A percentile compares a stretch with the other conserved stretches of the same genome.
Evolutionary conservation across 805 yeast species (phyloP).

Genomic region (Hanseniaspora vineae): DNA sequence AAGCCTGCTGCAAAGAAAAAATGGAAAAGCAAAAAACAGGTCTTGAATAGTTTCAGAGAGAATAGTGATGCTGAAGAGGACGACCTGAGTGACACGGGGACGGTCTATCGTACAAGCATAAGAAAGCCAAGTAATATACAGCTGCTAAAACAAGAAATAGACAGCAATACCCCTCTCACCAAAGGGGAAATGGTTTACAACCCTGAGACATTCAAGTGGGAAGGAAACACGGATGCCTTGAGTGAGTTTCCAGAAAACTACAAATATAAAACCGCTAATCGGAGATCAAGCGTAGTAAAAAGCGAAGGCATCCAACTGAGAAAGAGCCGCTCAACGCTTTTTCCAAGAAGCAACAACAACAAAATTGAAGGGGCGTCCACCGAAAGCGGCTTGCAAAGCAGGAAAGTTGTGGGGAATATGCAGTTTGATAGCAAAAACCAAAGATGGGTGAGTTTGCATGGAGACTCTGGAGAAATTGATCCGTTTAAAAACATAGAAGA

Average conservation of each 20-base stretch:
- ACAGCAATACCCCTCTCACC: slow-evolving; percentile 21
- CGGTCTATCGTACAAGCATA: background rate
- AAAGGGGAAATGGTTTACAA: slow-evolving; percentile 20
- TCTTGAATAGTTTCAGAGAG: slow-evolving; percentile 10
- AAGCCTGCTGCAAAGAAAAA: background rate
- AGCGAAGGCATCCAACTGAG: background rate
- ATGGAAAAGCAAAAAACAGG: background rate
- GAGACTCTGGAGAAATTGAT: slow-evolving; percentile 15
- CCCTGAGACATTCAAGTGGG: slow-evolving; percentile 21
- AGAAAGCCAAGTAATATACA: slow-evolving; percentile 8
- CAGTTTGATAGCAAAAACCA: slow-evolving; percentile 22
- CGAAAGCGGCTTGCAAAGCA: background rate
- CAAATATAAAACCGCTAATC: background rate
- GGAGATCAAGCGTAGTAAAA: background rate
- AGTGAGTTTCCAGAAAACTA: slow-evolving; percentile 13
- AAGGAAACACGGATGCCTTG: slow-evolving; percentile 18
- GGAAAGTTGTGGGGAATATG: slow-evolving; percentile 21
- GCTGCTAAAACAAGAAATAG: slow-evolving; percentile 23
- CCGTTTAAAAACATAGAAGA: slow-evolving; percentile 20
- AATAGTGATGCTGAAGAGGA: slow-evolving; percentile 8
- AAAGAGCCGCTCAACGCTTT: background rate
- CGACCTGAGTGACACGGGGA: slow-evolving; percentile 8
- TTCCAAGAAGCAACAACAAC: background rate
- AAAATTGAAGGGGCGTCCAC: background rate
- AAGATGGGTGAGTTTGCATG: slow-evolving; percentile 21